These are phyloP conservation scores for Erysimum cheiri DNA, from an alignment of 441 rosid species.

Conservation along the genomic window DNA sequence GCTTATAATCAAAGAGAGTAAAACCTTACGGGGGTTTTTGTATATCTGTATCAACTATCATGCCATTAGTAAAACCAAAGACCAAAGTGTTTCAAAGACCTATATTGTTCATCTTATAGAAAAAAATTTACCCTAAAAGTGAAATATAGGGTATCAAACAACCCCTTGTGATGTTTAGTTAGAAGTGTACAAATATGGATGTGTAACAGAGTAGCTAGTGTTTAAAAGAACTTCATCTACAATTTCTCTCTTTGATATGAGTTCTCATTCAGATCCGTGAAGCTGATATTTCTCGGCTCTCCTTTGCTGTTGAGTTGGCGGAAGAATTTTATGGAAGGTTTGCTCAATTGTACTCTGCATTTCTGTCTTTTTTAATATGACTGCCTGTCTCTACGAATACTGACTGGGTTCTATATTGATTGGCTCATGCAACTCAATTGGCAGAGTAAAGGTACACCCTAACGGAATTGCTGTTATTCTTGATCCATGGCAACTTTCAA, in stretches of 20 bases:
- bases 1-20: slow-evolving; percentile 7
- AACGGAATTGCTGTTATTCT: slow-evolving; percentile 33
- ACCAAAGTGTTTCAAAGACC: slow-evolving; percentile 12
- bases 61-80: slow-evolving; percentile 10
- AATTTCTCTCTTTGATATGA: slow-evolving; percentile 31
- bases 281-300: slow-evolving; percentile 97
- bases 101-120: slow-evolving; percentile 8
- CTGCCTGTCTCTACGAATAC: slow-evolving; percentile 37
- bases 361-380: slow-evolving; percentile 29
- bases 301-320: slow-evolving; percentile 99
- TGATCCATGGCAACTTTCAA: slow-evolving; percentile 24
- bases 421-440: slow-evolving; percentile 47
- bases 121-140: not conserved
- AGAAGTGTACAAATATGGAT: slow-evolving; percentile 23
- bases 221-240: slow-evolving; percentile 23
- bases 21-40: slow-evolving; percentile 5
- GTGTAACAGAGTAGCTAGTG: slow-evolving; percentile 10
- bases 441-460: slow-evolving; percentile 91
- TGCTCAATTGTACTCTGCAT: slow-evolving; percentile 41
- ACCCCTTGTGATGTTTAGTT: not conserved
- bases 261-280: slow-evolving; percentile 79
- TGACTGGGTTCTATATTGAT: slow-evolving; percentile 51
- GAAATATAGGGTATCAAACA: not conserved
- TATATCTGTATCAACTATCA: not conserved
- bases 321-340: slow-evolving; percentile 99